Percentiles rank a stretch among this genome's conserved stretches.
Conservation (phyloP, 495 filamentous ascomycete genomes). For the Polyplosphaeria fusca region DNA sequence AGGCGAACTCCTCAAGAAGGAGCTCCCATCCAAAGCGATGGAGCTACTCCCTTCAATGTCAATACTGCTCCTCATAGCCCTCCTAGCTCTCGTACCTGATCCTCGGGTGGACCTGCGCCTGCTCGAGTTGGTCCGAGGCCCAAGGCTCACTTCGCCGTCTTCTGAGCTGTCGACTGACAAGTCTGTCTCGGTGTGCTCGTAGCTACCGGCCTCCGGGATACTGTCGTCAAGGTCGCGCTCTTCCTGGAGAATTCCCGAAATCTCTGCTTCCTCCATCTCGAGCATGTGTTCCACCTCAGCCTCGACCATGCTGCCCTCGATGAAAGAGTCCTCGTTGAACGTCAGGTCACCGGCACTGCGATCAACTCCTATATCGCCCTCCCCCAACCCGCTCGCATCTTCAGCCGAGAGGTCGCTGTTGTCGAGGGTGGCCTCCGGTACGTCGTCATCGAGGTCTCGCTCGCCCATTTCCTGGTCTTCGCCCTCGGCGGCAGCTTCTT, state of each 20-base stretch:
- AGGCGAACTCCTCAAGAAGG: conserved; percentile 30
- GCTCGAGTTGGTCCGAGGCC: neutral
- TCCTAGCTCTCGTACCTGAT: neutral
- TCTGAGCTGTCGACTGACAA: conserved; percentile 54
- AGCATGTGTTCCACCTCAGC: conserved; percentile 35
- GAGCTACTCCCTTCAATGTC: conserved; percentile 28
- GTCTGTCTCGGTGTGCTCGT: conserved; percentile 84
- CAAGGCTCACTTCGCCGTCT: conserved; percentile 32
- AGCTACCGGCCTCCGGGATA: conserved; percentile 64
- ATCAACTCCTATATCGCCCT: conserved; percentile 19
- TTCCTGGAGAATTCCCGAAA: conserved; percentile 49
- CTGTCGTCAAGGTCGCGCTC: conserved; percentile 61
- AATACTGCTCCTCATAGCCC: neutral
- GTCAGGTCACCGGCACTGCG: conserved; percentile 21
- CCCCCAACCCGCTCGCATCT: conserved; percentile 35
- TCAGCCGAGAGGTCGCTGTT: conserved; percentile 46
- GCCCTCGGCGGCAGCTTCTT: conserved; percentile 9
- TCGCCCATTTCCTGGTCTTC: conserved; percentile 32
- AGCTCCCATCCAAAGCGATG: conserved; percentile 29
- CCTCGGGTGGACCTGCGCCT: neutral
- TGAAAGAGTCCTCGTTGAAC: conserved; percentile 37
- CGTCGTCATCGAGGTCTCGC: conserved; percentile 62
- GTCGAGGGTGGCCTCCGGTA: conserved; percentile 59
- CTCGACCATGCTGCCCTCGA: conserved; percentile 38
- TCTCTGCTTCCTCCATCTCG: conserved; percentile 43